A percentile compares a stretch with the other conserved stretches of the same genome.
Conservation (phyloP, 1,284 basidiomycete genomes). For the Salmacisia buchloeana region DNA sequence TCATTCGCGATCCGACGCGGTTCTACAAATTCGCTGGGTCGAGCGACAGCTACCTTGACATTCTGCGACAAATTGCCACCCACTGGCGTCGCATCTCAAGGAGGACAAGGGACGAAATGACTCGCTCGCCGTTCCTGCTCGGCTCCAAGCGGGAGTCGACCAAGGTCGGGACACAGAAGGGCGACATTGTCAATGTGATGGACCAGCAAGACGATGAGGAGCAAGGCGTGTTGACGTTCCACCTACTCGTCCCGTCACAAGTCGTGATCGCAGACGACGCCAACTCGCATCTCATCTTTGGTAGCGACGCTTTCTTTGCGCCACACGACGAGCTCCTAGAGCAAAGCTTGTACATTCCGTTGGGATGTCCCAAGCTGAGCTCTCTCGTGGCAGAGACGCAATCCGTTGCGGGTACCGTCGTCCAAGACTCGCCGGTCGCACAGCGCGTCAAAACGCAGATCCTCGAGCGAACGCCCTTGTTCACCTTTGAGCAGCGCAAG, state of each 20-base stretch:
- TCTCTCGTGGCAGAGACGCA: constrained; percentile 71
- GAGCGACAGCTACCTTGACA: constrained; percentile 63
- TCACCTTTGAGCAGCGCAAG: constrained; percentile 81
- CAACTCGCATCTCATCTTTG: constrained; percentile 48
- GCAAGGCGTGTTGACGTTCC: constrained; percentile 39
- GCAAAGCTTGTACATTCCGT: constrained; percentile 50
- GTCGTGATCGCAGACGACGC: constrained; percentile 50
- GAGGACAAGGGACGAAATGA: constrained; percentile 60
- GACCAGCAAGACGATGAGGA: constrained; percentile 30
- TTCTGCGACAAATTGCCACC: constrained; percentile 77
- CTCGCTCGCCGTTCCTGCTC: constrained; percentile 65
- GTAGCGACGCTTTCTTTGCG: constrained; percentile 60
- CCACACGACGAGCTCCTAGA: constrained; percentile 85
- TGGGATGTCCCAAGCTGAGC: constrained; percentile 65
- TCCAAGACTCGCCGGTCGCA: constrained; percentile 35
- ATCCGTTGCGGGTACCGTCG: constrained; percentile 55
- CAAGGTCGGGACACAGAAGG: background rate
- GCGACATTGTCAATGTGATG: constrained; percentile 13
- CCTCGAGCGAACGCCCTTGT: constrained; percentile 82
- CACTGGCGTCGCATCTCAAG: constrained; percentile 62
- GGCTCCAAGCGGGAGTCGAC: constrained; percentile 58
- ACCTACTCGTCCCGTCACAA: constrained; percentile 45
- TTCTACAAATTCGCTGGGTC: constrained; percentile 68
- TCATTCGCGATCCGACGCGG: constrained; percentile 55
- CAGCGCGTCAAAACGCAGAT: constrained; percentile 53